Conservation (phyloP, 768 basidiomycete genomes). For the Russula dissimulans region DNA sequence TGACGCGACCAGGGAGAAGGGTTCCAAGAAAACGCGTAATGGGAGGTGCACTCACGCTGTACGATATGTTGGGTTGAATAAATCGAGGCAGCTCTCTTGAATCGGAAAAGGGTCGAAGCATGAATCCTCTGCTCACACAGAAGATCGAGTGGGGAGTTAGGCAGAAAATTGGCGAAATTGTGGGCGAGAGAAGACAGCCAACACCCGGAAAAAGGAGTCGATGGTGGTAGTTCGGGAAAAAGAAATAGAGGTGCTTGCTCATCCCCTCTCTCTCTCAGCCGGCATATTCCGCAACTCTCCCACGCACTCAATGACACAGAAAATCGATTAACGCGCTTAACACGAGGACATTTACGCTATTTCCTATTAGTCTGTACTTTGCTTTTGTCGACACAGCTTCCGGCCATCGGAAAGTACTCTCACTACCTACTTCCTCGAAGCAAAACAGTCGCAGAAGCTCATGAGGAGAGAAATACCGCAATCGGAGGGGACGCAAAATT, state of each 20-base stretch:
- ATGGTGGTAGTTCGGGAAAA: conserved; percentile 10
- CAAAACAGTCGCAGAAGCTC: conserved; percentile 65
- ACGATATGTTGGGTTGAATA: conserved; percentile 28
- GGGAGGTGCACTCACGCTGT: conserved; percentile 36
- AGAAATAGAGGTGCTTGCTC: not conserved
- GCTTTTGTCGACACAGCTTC: conserved; percentile 49
- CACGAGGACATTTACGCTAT: conserved; percentile 74
- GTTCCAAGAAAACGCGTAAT: conserved; percentile 22
- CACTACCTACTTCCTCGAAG: conserved; percentile 32
- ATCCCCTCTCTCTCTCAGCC: not conserved
- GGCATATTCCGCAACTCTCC: conserved; percentile 5
- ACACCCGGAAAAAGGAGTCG: conserved; percentile 1
- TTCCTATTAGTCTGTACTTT: conserved; percentile 70
- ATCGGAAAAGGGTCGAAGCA: conserved; percentile 84
- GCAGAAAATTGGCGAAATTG: conserved; percentile 53
- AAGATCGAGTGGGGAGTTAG: conserved; percentile 38
- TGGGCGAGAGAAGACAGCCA: conserved; percentile 33
- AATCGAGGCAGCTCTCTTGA: conserved; percentile 56
- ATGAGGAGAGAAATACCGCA: conserved; percentile 68
- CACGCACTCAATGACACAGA: conserved; percentile 28
- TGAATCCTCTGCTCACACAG: conserved; percentile 78
- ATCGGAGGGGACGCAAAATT: conserved; percentile 47
- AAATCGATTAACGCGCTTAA: conserved; percentile 53
- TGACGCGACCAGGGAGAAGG: no score
- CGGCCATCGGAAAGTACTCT: conserved; percentile 51